A percentile compares a stretch with the other conserved stretches of the same genome.
Evolutionary conservation across 495 filamentous ascomycete genomes (phyloP).

Genomic region (Podospora bellae-mahoneyi): DNA sequence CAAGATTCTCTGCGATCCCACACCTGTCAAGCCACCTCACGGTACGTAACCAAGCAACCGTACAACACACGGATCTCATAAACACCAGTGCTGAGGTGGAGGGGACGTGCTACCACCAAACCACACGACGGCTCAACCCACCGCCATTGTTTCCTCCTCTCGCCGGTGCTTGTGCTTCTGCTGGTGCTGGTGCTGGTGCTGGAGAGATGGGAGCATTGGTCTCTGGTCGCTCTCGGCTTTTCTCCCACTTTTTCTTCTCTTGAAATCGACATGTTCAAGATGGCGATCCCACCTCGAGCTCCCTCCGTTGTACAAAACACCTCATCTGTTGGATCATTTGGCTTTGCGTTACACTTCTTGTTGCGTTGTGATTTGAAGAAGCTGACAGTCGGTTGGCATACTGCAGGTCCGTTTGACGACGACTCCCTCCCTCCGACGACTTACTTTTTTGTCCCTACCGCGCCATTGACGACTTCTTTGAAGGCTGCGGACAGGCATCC

Average conservation of each 20-base stretch:
- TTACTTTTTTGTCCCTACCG: background rate
- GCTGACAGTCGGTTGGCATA: background rate
- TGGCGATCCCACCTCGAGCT: background rate
- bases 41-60: conserved; percentile 20
- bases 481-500: background rate
- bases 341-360: background rate
- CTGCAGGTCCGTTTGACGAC: background rate
- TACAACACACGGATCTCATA: conserved; percentile 20
- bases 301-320: conserved; percentile 5
- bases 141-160: background rate
- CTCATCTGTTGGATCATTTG: background rate
- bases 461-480: background rate
- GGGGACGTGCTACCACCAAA: background rate
- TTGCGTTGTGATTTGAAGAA: background rate
- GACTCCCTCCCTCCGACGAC: background rate
- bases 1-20: too few relatives aligned
- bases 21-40: conserved; percentile 10
- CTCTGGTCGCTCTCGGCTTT: background rate
- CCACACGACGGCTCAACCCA: background rate
- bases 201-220: background rate
- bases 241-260: background rate
- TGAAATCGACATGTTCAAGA: background rate
- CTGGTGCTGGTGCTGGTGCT: too few relatives aligned
- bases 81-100: conserved; percentile 17
- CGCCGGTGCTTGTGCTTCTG: too few relatives aligned